Percentiles rank a stretch among this genome's conserved stretches.
These are phyloP conservation scores for Periconia digitata DNA, from an alignment of 2,329 filamentous ascomycete species.

Conservation along the genomic window DNA sequence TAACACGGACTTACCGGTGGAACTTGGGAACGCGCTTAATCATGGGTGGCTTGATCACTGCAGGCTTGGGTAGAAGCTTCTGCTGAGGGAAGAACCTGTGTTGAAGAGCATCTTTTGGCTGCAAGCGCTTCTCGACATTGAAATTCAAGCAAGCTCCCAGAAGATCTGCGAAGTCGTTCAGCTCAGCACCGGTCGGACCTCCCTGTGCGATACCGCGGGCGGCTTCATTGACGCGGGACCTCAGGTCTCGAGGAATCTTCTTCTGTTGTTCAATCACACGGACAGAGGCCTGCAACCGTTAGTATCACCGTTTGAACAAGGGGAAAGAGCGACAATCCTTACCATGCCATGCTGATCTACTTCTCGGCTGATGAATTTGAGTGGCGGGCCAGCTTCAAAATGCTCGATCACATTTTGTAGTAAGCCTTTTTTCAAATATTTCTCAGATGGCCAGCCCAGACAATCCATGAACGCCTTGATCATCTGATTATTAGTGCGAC, in stretches of 20 bases:
- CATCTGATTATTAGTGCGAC: constrained; percentile 98
- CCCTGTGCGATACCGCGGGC: constrained; percentile 72
- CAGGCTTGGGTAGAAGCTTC: constrained; percentile 18
- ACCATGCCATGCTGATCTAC: constrained; percentile 58
- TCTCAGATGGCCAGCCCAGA: constrained; percentile 86
- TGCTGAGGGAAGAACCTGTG: constrained; percentile 77
- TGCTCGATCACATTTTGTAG: constrained; percentile 71
- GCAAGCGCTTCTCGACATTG: constrained; percentile 90
- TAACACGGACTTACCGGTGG: neutral
- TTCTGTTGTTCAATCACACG: constrained; percentile 65
- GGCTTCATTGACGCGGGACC: constrained; percentile 72
- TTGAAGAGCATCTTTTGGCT: constrained; percentile 79
- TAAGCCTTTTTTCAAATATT: constrained; percentile 77
- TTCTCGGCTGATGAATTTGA: constrained; percentile 77
- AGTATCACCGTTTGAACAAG: constrained; percentile 5
- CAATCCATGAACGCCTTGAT: constrained; percentile 94
- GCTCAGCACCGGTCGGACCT: constrained; percentile 66
- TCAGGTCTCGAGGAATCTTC: constrained; percentile 69
- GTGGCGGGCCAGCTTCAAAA: constrained; percentile 59
- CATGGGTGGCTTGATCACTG: constrained; percentile 31
- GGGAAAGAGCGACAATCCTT: constrained; percentile 7
- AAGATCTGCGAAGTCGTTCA: constrained; percentile 82
- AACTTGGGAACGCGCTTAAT: neutral
- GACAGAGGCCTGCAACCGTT: constrained; percentile 59
- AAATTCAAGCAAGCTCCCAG: constrained; percentile 85